phyloP scores from a whole-genome alignment of 495 filamentous ascomycete species.

The Hyaloscypha variabilis region DNA sequence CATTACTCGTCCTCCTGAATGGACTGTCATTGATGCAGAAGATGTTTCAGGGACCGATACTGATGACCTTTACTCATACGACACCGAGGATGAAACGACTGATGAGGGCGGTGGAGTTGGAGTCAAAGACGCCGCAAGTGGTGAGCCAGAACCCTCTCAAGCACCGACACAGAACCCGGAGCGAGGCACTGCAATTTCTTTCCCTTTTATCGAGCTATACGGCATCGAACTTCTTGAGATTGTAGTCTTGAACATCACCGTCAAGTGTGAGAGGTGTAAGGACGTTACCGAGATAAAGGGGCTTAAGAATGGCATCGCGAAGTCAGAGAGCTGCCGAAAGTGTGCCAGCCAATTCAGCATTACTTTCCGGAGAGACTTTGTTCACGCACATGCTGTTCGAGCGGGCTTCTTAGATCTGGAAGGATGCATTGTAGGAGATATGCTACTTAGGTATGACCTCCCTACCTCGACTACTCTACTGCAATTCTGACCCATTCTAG shows the following conservation, averaged over 20 bases:
- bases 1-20: constrained; percentile 84
- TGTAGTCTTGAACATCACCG: constrained; percentile 63
- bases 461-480: background rate
- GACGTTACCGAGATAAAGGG: constrained; percentile 71
- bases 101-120: constrained; percentile 32
- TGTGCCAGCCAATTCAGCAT: constrained; percentile 71
- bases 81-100: constrained; percentile 48
- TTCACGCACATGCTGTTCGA: constrained; percentile 75
- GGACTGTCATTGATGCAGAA: constrained; percentile 51
- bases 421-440: constrained; percentile 76
- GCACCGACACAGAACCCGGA: constrained; percentile 41
- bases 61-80: constrained; percentile 43
- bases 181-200: constrained; percentile 76
- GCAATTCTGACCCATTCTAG: constrained; percentile 39
- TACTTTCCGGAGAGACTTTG: constrained; percentile 71
- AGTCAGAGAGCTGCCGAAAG: constrained; percentile 67
- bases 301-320: constrained; percentile 51
- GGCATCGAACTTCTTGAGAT: constrained; percentile 82
- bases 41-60: constrained; percentile 37
- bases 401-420: constrained; percentile 84
- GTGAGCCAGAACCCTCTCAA: constrained; percentile 27
- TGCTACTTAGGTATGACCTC: constrained; percentile 69
- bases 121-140: constrained; percentile 34
- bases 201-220: constrained; percentile 80
- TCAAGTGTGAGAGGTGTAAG: constrained; percentile 88